phyloP scores from a whole-genome alignment of 2,329 filamentous ascomycete species.

The Apiospora arundinis region DNA sequence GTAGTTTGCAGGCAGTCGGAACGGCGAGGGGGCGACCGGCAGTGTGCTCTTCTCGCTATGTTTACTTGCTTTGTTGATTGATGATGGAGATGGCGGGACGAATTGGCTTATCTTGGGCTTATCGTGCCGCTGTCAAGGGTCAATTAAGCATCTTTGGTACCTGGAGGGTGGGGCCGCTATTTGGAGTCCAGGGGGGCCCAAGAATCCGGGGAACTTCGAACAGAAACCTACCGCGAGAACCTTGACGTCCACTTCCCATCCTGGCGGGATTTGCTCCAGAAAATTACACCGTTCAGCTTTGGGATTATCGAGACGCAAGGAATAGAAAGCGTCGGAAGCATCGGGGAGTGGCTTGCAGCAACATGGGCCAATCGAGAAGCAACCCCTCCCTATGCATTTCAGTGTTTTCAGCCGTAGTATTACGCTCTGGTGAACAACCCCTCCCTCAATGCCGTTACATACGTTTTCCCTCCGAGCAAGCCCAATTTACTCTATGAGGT shows the following conservation, averaged over 20 bases:
- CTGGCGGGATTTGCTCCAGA: neutral
- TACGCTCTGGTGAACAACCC: no score
- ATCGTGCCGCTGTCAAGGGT: slow-evolving; percentile 5
- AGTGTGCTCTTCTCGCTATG: neutral
- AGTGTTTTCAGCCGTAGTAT: no score
- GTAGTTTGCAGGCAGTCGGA: neutral
- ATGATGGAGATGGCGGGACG: slow-evolving; percentile 8
- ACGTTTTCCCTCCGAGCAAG: no score
- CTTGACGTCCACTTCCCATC: neutral
- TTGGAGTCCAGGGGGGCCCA: neutral
- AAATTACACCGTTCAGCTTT: no score
- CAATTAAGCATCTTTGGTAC: neutral
- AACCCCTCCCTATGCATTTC: neutral
- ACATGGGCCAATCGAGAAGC: neutral
- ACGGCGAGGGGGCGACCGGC: neutral
- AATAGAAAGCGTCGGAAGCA: no score
- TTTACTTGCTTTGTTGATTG: neutral
- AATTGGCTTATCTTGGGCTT: slow-evolving; percentile 6
- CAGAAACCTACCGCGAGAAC: neutral
- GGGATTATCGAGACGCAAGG: neutral
- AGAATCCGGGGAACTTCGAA: slow-evolving; percentile 10
- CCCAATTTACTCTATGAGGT: no score
- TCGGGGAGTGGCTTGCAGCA: no score
- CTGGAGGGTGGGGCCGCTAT: neutral
- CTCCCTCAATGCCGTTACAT: no score